Conservation (phyloP, 495 filamentous ascomycete genomes). For the Aspergillus ostianus region DNA sequence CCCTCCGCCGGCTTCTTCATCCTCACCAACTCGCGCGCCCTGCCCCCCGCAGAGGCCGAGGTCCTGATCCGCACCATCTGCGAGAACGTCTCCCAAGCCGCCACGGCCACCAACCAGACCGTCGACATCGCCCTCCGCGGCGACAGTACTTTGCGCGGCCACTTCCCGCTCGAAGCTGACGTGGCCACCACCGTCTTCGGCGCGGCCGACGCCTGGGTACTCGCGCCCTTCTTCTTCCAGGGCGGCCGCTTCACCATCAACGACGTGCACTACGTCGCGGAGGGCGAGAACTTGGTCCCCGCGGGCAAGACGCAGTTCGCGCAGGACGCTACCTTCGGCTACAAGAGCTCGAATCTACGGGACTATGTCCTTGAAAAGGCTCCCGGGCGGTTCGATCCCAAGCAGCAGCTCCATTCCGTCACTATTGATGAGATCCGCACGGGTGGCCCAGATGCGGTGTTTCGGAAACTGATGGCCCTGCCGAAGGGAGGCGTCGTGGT, state of each 20-base stretch:
- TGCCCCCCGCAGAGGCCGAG: constrained; percentile 42
- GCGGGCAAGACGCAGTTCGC: constrained; percentile 50
- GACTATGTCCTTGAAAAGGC: constrained; percentile 55
- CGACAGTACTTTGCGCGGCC: constrained; percentile 53
- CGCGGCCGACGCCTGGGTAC: constrained; percentile 40
- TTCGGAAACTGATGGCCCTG: constrained; percentile 33
- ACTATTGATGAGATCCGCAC: constrained; percentile 45
- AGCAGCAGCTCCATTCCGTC: constrained; percentile 40
- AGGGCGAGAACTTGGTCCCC: constrained; percentile 44
- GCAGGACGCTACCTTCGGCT: constrained; percentile 53
- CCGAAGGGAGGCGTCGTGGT: constrained; percentile 43
- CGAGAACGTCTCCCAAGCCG: constrained; percentile 42
- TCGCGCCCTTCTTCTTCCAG: constrained; percentile 55
- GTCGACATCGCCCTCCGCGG: constrained; percentile 53
- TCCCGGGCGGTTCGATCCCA: constrained; percentile 28
- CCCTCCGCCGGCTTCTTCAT: constrained; percentile 50
- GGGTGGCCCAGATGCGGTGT: constrained; percentile 38
- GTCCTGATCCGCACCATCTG: constrained; percentile 46
- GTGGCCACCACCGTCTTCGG: constrained; percentile 47
- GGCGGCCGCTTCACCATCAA: constrained; percentile 51
- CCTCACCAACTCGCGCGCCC: constrained; percentile 54
- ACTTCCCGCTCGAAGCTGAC: constrained; percentile 53
- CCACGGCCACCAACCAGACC: constrained; percentile 30
- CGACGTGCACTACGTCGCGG: constrained; percentile 54
- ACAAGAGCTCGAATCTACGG: constrained; percentile 45